Conservation (phyloP, 495 filamentous ascomycete genomes). For the Hyaloscypha variabilis region DNA sequence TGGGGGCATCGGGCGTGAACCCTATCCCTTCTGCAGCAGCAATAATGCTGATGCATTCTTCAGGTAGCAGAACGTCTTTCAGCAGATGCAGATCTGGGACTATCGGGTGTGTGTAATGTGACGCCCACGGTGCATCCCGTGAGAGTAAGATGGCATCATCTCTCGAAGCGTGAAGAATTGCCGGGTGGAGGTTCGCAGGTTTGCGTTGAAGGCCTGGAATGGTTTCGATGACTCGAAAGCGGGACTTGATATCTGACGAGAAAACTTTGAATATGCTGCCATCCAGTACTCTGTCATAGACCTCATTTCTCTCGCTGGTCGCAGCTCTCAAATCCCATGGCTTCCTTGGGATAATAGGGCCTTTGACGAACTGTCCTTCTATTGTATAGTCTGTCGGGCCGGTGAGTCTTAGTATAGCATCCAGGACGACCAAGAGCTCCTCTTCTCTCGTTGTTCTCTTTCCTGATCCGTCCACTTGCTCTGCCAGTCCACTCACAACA, state of each 20-base stretch:
- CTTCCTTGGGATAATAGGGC: slow-evolving; percentile 37
- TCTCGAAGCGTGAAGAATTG: slow-evolving; percentile 43
- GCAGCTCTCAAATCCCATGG: slow-evolving; percentile 39
- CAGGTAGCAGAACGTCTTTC: slow-evolving; percentile 40
- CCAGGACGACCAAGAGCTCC: slow-evolving; percentile 41
- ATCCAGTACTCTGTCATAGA: slow-evolving; percentile 41
- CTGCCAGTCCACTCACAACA: slow-evolving; percentile 44
- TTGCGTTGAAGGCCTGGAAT: slow-evolving; percentile 46
- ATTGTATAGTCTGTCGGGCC: slow-evolving; percentile 40
- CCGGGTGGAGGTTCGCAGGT: slow-evolving; percentile 48
- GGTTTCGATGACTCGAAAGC: slow-evolving; percentile 44
- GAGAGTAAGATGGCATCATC: slow-evolving; percentile 41
- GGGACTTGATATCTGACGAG: slow-evolving; percentile 22
- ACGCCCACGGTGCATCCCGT: slow-evolving; percentile 28
- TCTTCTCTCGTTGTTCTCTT: slow-evolving; percentile 30
- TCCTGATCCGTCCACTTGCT: slow-evolving; percentile 25
- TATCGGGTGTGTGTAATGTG: slow-evolving; percentile 41
- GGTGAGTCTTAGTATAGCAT: slow-evolving; percentile 44
- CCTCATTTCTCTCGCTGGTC: slow-evolving; percentile 21
- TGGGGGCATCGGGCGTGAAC: slow-evolving; percentile 49
- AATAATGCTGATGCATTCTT: slow-evolving; percentile 48
- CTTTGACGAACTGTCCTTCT: slow-evolving; percentile 12
- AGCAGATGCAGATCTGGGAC: slow-evolving; percentile 43
- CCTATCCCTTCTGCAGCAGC: slow-evolving; percentile 45
- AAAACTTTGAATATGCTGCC: slow-evolving; percentile 33